phyloP scores from a whole-genome alignment of 495 filamentous ascomycete species.

The Hypoxylon lienhwacheense region DNA sequence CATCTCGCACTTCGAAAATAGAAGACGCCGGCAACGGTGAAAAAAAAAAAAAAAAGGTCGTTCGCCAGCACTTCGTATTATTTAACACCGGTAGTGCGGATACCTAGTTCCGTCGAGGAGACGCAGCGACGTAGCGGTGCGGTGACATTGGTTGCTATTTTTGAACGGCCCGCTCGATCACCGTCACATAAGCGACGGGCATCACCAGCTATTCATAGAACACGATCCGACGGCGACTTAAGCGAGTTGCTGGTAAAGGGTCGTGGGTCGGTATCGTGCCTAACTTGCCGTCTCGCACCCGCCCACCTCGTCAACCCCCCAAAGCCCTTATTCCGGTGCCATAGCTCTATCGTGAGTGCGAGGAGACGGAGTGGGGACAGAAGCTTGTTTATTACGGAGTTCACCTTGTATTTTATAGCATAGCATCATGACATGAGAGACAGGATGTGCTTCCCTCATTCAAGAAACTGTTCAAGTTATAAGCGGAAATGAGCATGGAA shows the following conservation, averaged over 20 bases:
- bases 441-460: too few relatives aligned
- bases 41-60: too few relatives aligned
- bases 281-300: constrained; percentile 1
- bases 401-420: background rate
- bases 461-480: background rate
- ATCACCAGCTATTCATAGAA: constrained; percentile 7
- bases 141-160: background rate
- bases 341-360: constrained; percentile 9
- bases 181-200: background rate
- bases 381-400: background rate
- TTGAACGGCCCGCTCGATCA: background rate
- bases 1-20: background rate
- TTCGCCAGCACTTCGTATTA: constrained; percentile 1
- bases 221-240: background rate
- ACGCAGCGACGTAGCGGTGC: constrained; percentile 2
- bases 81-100: constrained; percentile 11
- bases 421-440: too few relatives aligned
- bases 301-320: constrained; percentile 18
- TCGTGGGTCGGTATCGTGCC: constrained; percentile 14
- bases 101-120: constrained; percentile 8
- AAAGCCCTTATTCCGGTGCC: constrained; percentile 27
- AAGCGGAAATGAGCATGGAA: background rate
- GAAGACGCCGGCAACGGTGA: constrained; percentile 6
- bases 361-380: background rate
- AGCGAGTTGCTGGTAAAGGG: too few relatives aligned